Evolutionary conservation across 2,329 filamentous ascomycete genomes (phyloP).

Genomic region (Xylariaceae sp.): DNA sequence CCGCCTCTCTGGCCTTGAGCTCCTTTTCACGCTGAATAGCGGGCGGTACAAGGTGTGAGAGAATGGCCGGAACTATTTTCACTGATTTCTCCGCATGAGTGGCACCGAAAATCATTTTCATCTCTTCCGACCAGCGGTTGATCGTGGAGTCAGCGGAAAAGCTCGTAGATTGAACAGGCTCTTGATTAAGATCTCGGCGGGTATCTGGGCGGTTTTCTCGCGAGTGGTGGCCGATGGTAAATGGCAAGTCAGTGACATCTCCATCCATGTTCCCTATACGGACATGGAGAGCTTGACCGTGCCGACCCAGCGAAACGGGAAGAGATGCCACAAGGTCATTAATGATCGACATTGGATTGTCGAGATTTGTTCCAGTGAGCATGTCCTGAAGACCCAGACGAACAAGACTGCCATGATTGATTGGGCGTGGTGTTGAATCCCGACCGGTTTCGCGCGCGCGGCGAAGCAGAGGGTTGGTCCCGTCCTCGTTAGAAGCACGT

Average conservation of each 20-base stretch:
- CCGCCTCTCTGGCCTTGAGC: slow-evolving; percentile 54
- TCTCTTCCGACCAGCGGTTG: slow-evolving; percentile 84
- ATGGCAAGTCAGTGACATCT: slow-evolving; percentile 47
- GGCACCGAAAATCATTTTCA: slow-evolving; percentile 75
- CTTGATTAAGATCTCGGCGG: slow-evolving; percentile 47
- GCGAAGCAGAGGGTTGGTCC: slow-evolving; percentile 80
- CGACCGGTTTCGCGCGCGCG: slow-evolving; percentile 44
- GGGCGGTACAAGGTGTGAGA: slow-evolving; percentile 72
- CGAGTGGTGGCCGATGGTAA: slow-evolving; percentile 25
- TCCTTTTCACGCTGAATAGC: slow-evolving; percentile 79
- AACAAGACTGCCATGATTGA: slow-evolving; percentile 42
- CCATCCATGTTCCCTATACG: slow-evolving; percentile 51
- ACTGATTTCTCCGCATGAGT: slow-evolving; percentile 64
- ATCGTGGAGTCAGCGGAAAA: slow-evolving; percentile 71
- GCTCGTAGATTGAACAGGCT: slow-evolving; percentile 69
- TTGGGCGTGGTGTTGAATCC: slow-evolving; percentile 42
- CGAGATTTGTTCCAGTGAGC: slow-evolving; percentile 36
- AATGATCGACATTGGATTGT: slow-evolving; percentile 51
- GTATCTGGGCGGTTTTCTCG: slow-evolving; percentile 43
- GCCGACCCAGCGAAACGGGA: slow-evolving; percentile 39
- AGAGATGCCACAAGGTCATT: slow-evolving; percentile 54
- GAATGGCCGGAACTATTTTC: slow-evolving; percentile 63
- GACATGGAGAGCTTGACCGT: slow-evolving; percentile 54
- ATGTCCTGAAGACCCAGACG: slow-evolving; percentile 46
- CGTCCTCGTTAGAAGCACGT: slow-evolving; percentile 66